Conservation (phyloP, 495 filamentous ascomycete species). For the Glonium stellatum region DNA sequence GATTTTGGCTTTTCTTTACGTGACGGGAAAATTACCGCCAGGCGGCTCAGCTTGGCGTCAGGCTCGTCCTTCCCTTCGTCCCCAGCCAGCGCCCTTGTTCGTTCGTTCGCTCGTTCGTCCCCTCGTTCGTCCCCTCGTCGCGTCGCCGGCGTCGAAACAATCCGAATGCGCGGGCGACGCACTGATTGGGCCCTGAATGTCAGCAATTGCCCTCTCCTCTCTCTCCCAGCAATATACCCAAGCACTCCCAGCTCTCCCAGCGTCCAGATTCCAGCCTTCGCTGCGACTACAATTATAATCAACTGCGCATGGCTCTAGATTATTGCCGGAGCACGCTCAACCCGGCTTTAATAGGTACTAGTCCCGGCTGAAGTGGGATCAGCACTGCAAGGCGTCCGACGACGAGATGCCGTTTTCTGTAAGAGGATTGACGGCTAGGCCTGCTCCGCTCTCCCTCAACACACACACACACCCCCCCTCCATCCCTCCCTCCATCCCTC, state of each 20-base stretch:
- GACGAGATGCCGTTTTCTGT: slow-evolving; percentile 26
- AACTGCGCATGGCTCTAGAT: slow-evolving; percentile 17
- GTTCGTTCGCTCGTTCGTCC: too few relatives aligned
- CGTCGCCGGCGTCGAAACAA: not conserved
- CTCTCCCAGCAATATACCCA: too few relatives aligned
- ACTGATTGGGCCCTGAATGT: not conserved
- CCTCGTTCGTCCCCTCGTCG: too few relatives aligned
- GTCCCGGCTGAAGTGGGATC: slow-evolving; percentile 24
- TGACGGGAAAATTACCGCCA: too few relatives aligned
- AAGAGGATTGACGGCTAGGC: slow-evolving; percentile 11
- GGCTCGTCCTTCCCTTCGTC: too few relatives aligned
- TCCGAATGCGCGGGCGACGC: not conserved
- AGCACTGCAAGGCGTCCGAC: slow-evolving; percentile 17
- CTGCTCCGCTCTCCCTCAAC: too few relatives aligned
- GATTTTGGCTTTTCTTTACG: not conserved
- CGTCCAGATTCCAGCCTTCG: slow-evolving; percentile 16
- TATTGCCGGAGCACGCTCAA: slow-evolving; percentile 24
- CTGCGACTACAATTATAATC: slow-evolving; percentile 16
- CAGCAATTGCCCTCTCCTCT: slow-evolving; percentile 2
- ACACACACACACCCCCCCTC: too few relatives aligned
- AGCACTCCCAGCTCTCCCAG: too few relatives aligned
- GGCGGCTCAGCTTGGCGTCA: too few relatives aligned
- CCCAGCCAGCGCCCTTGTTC: not conserved
- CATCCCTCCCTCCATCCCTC: too few relatives aligned
- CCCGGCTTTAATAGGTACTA: slow-evolving; percentile 20